Conservation (phyloP, 1,284 basidiomycete species). For the Agroathelia rolfsii region DNA sequence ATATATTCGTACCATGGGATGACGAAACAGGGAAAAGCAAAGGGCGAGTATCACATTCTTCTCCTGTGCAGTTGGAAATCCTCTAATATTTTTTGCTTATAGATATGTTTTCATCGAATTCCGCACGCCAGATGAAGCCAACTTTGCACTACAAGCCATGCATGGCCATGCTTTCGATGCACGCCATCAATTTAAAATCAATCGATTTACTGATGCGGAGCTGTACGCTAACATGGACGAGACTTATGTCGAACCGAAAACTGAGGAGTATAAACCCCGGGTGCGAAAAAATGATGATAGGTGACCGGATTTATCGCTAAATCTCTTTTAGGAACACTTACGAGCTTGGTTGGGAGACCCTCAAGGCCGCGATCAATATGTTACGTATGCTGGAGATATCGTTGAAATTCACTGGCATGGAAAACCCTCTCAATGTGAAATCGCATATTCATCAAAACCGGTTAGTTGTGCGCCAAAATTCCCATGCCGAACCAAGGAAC, state of each 20-base stretch:
- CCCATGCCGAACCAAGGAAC: slow-evolving; percentile 8
- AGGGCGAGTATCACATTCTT: slow-evolving; percentile 46
- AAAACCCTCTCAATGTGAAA: slow-evolving; percentile 80
- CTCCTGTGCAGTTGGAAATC: slow-evolving; percentile 3
- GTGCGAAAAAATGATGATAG: too few relatives aligned
- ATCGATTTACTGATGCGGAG: slow-evolving; percentile 92
- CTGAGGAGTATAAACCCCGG: slow-evolving; percentile 75
- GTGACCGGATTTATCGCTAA: slow-evolving; percentile 8
- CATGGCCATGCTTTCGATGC: slow-evolving; percentile 88
- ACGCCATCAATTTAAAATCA: slow-evolving; percentile 85
- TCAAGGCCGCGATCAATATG: slow-evolving; percentile 91
- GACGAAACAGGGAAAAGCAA: slow-evolving; percentile 72
- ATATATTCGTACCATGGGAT: slow-evolving; percentile 82
- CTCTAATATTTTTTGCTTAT: slow-evolving; percentile 8
- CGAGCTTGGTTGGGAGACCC: slow-evolving; percentile 91
- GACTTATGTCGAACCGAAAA: slow-evolving; percentile 72
- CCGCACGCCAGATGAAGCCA: slow-evolving; percentile 73
- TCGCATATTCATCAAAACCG: slow-evolving; percentile 65
- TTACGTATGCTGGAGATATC: slow-evolving; percentile 88
- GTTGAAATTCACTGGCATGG: slow-evolving; percentile 93
- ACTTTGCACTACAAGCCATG: slow-evolving; percentile 70
- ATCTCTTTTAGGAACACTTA: slow-evolving; percentile 70
- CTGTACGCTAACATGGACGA: slow-evolving; percentile 76
- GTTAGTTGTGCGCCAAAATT: slow-evolving; percentile 31
- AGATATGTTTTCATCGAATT: slow-evolving; percentile 92